These are phyloP conservation scores for Fraxinus platypoda DNA, from an alignment of 305 asterid genomes.

Conservation along the genomic window DNA sequence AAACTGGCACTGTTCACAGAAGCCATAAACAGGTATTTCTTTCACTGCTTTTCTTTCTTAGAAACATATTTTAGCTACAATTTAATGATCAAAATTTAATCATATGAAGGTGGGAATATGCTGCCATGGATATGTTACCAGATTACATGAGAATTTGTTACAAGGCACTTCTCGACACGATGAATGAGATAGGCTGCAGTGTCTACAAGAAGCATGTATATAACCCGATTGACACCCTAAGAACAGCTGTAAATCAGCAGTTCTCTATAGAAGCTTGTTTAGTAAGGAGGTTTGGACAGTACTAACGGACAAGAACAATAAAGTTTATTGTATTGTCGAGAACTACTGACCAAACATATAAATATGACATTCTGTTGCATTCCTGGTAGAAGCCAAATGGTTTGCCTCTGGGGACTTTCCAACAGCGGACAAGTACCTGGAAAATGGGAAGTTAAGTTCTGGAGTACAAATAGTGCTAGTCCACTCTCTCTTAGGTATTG, in stretches of 20 bases:
- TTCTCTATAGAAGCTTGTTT: too few species aligned
- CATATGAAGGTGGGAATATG: constrained; percentile 50
- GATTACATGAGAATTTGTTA: constrained; percentile 52
- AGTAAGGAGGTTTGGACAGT: neutral
- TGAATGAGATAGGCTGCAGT: constrained; percentile 32
- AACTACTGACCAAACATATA: neutral
- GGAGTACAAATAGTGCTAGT: constrained; percentile 40
- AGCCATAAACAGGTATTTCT: constrained; percentile 32
- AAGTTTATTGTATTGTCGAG: neutral
- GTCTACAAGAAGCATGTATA: constrained; percentile 31
- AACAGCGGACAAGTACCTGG: constrained; percentile 36
- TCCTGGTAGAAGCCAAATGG: constrained; percentile 53
- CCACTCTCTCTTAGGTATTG: constrained; percentile 37
- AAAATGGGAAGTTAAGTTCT: constrained; percentile 47
- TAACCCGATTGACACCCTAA: constrained; percentile 36
- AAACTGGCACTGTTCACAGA: constrained; percentile 31
- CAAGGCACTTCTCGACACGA: constrained; percentile 40
- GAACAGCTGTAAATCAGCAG: constrained; percentile 26
- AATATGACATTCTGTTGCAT: constrained; percentile 22
- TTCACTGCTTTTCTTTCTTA: neutral
- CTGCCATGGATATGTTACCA: constrained; percentile 35
- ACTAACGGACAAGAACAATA: neutral
- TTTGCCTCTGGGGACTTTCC: constrained; percentile 33
- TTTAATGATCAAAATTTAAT: neutral
- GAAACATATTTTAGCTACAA: neutral